Percentiles rank a stretch among this genome's conserved stretches.
Evolutionary conservation across 2,329 filamentous ascomycete genomes (phyloP).

Genomic region (Aphanocladium album): DNA sequence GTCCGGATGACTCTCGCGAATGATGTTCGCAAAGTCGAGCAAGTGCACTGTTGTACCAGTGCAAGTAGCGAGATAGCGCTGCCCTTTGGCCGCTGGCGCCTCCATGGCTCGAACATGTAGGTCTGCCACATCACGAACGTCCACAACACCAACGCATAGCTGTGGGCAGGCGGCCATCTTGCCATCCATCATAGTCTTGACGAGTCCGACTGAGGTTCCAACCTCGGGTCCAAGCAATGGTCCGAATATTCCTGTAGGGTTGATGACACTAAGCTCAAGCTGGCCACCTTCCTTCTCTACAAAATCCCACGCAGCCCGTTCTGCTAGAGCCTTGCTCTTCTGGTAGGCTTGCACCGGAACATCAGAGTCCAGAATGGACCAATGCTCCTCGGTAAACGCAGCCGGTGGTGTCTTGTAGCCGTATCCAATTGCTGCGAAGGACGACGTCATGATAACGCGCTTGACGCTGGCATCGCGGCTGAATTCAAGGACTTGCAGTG

Average conservation of each 20-base stretch:
- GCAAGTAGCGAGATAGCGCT: not conserved
- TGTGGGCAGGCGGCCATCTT: conserved; percentile 21
- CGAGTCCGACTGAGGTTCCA: conserved; percentile 14
- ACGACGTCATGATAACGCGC: conserved; percentile 16
- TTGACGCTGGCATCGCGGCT: conserved; percentile 15
- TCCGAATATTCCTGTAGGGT: conserved; percentile 14
- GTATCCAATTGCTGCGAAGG: not conserved
- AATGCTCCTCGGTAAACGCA: not conserved
- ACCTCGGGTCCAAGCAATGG: conserved; percentile 7
- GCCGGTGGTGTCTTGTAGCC: not conserved
- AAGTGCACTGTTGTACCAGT: not conserved
- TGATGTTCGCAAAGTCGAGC: not conserved
- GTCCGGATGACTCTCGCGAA: not conserved
- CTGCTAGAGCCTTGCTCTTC: conserved; percentile 15
- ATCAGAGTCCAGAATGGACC: not conserved
- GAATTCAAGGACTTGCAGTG: conserved; percentile 14
- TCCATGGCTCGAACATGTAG: not conserved
- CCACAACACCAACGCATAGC: conserved; percentile 19
- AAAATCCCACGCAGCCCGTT: conserved; percentile 17
- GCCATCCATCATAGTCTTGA: conserved; percentile 23
- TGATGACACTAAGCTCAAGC: conserved; percentile 10
- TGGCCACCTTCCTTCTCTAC: not conserved
- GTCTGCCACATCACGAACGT: conserved; percentile 20
- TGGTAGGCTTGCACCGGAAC: not conserved
- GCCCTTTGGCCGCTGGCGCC: not conserved